phyloP scores from a whole-genome alignment of 2,329 filamentous ascomycete genomes.

The Verticillium zaregamsianum region DNA sequence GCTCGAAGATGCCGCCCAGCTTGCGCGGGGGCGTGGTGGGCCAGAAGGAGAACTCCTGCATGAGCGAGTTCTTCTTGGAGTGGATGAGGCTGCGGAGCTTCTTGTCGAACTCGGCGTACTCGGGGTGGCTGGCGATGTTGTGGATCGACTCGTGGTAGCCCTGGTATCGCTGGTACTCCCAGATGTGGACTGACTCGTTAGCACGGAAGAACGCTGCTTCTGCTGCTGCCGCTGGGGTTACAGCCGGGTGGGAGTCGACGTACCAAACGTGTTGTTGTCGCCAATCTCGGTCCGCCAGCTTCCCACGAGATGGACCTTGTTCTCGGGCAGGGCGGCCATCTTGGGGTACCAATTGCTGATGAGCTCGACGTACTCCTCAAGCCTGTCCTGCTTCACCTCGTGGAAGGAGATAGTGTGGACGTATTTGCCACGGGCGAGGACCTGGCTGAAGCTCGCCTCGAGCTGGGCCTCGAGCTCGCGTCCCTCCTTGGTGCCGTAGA shows the following conservation, averaged over 20 bases:
- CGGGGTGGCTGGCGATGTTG: slow-evolving; percentile 76
- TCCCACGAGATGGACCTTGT: slow-evolving; percentile 93
- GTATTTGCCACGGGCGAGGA: slow-evolving; percentile 93
- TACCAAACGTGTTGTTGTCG: slow-evolving; percentile 95
- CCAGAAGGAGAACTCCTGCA: slow-evolving; percentile 99
- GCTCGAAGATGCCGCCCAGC: slow-evolving; percentile 89
- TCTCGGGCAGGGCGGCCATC: slow-evolving; percentile 79
- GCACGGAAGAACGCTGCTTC: neutral
- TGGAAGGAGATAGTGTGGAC: slow-evolving; percentile 98
- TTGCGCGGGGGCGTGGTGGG: slow-evolving; percentile 86
- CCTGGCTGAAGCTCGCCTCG: slow-evolving; percentile 91
- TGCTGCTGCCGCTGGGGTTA: neutral
- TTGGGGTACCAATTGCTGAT: slow-evolving; percentile 90
- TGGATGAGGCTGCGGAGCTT: slow-evolving; percentile 84
- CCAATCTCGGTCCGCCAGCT: slow-evolving; percentile 98
- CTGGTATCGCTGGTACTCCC: slow-evolving; percentile 97
- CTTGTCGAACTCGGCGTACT: slow-evolving; percentile 76
- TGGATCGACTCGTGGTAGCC: slow-evolving; percentile 92
- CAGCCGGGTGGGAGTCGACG: slow-evolving; percentile 19
- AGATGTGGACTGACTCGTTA: slow-evolving; percentile 77
- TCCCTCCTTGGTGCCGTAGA: slow-evolving; percentile 96
- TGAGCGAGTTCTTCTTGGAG: slow-evolving; percentile 82
- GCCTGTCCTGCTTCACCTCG: slow-evolving; percentile 90
- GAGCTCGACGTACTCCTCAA: slow-evolving; percentile 88
- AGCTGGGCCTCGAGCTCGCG: slow-evolving; percentile 93